Base-by-base conservation (phyloP, 208 protist species). In the Trypanosomatidae sp. region DNA sequence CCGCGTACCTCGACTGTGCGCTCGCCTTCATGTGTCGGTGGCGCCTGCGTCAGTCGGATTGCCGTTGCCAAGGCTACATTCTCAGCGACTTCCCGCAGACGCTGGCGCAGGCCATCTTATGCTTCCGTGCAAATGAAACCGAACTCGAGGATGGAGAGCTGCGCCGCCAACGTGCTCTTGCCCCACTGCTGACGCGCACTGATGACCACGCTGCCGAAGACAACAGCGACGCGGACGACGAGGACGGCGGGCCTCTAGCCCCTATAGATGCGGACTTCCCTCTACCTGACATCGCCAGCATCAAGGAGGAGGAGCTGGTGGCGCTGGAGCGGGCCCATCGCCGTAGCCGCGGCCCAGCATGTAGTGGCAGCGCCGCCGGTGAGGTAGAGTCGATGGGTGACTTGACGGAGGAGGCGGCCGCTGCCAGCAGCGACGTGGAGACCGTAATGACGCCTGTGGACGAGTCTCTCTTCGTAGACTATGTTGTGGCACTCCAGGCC, bases 31-130 rank as follows among this genome's bases (percentile, higher is more conserved):
- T 97, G 69, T 65, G 92, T 15, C 89, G 91, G 44, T 96, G 93
- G 90, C 90, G 95, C 30, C 73, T 98, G 53, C 85, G 85, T 12
- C 90, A 91, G 66, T 47, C 77, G 19, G 88, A 92, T 53, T 98
- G 94, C 73, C 81, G 70, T 19, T 97, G 93, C 58, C 94, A 95
- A 36, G 97, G 97, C 50, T 99, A 94, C 80, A 89, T 99, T 9
- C 75, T 99, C 19, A 84, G 93, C 46, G 74, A 86, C 55, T 98
- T 94, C 66, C 97, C 97, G 0, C 62, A 82, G 56, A 97, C 91
- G 1, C 80, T 96, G 2, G 82, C 83, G 12, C 92, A 98, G 75
- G 95, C 95, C 8, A 71, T 86, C 25, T 66, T 97, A 13, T 76
- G 97, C 49, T 98, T 97, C 71, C 73, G 83, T 19, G 82, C 87